phyloP scores from a whole-genome alignment of 2,329 filamentous ascomycete species.

The Trichoderma polysporum region DNA sequence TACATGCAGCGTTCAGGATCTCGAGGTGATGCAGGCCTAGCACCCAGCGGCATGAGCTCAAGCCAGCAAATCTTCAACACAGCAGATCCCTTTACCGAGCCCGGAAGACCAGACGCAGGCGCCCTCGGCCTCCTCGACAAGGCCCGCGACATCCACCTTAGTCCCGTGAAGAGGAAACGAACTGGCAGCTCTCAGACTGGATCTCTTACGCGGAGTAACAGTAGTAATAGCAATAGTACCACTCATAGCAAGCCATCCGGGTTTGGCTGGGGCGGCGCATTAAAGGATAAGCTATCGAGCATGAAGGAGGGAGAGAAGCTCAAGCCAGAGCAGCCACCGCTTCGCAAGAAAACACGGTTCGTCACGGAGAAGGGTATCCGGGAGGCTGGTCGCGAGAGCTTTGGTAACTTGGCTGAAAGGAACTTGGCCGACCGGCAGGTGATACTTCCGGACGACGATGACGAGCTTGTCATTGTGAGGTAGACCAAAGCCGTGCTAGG shows the following conservation, averaged over 20 bases:
- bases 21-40: slow-evolving; percentile 17
- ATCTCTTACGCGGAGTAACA: slow-evolving; percentile 30
- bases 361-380: slow-evolving; percentile 75
- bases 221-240: slow-evolving; percentile 17
- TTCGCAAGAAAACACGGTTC: slow-evolving; percentile 75
- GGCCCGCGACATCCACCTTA: slow-evolving; percentile 53
- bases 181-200: slow-evolving; percentile 47
- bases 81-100: slow-evolving; percentile 29
- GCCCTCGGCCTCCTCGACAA: slow-evolving; percentile 35
- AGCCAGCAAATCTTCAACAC: slow-evolving; percentile 12
- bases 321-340: slow-evolving; percentile 40
- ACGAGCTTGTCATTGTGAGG: slow-evolving; percentile 52
- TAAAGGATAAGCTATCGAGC: slow-evolving; percentile 56
- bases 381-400: slow-evolving; percentile 72
- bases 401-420: slow-evolving; percentile 53
- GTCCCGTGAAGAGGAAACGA: slow-evolving; percentile 62
- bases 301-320: slow-evolving; percentile 63
- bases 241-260: slow-evolving; percentile 25
- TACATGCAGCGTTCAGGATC: slow-evolving; percentile 58
- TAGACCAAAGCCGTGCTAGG: slow-evolving; percentile 13
- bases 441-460: slow-evolving; percentile 41
- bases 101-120: slow-evolving; percentile 43
- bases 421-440: slow-evolving; percentile 41
- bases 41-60: slow-evolving; percentile 20
- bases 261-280: slow-evolving; percentile 58